phyloP scores from a whole-genome alignment of 2,329 filamentous ascomycete genomes.

The Nemania sp. region DNA sequence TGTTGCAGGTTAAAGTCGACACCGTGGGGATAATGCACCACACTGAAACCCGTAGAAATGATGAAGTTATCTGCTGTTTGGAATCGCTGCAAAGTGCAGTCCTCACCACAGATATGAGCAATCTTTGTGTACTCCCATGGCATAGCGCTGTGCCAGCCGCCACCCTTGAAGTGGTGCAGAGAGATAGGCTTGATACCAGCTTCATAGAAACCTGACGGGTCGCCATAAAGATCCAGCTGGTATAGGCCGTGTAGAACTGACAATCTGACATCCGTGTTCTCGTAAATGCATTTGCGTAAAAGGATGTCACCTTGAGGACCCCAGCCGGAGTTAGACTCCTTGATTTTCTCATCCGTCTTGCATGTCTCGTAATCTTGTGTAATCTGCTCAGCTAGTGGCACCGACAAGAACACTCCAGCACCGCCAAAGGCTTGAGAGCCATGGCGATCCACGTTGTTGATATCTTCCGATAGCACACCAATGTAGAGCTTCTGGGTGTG shows the following conservation, averaged over 20 bases:
- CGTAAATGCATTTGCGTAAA: constrained; percentile 66
- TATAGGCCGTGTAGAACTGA: constrained; percentile 60
- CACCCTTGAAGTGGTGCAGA: constrained; percentile 66
- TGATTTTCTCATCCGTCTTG: constrained; percentile 54
- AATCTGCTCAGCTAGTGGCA: constrained; percentile 51
- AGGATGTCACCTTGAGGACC: constrained; percentile 64
- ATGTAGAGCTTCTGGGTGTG: constrained; percentile 58
- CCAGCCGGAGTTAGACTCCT: constrained; percentile 60
- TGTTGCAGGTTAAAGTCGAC: constrained; percentile 54
- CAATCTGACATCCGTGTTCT: constrained; percentile 61
- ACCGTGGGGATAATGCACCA: constrained; percentile 58
- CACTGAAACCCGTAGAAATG: constrained; percentile 62
- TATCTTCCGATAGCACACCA: constrained; percentile 64
- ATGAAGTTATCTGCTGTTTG: constrained; percentile 56
- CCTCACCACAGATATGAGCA: constrained; percentile 61
- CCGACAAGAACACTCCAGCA: constrained; percentile 64
- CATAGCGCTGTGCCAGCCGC: constrained; percentile 57
- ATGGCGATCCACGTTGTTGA: constrained; percentile 61
- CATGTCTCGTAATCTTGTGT: constrained; percentile 50
- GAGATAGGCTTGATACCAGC: constrained; percentile 62
- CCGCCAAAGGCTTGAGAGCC: constrained; percentile 67
- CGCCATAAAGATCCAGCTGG: constrained; percentile 63
- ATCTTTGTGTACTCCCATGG: constrained; percentile 61
- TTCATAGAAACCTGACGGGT: constrained; percentile 67
- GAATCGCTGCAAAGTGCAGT: constrained; percentile 63